phyloP scores from a whole-genome alignment of 345 rosid genomes.

The Linum lewisii region DNA sequence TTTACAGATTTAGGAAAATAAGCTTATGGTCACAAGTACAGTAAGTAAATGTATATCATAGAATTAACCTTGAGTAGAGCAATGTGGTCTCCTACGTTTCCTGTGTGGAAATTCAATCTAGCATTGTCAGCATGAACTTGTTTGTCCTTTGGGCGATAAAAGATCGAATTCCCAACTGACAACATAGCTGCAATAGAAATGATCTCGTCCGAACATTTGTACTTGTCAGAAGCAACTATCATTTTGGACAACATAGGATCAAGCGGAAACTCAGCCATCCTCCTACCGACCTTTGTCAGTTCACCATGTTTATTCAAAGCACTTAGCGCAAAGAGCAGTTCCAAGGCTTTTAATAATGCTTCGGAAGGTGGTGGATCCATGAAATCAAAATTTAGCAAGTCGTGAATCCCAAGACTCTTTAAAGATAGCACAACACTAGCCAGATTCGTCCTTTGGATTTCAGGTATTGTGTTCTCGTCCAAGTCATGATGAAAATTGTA shows the following conservation, averaged over 20 bases:
- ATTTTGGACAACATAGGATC: conserved; percentile 89
- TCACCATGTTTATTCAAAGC: conserved; percentile 90
- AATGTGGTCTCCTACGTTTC: conserved; percentile 89
- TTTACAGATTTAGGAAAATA: background rate
- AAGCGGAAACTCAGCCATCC: conserved; percentile 96
- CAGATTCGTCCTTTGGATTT: conserved; percentile 89
- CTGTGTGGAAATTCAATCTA: conserved; percentile 81
- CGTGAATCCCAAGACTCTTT: conserved; percentile 98
- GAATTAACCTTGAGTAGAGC: conserved; percentile 75
- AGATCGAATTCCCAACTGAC: conserved; percentile 85
- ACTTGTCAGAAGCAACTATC: conserved; percentile 89
- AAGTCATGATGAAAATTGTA: conserved; percentile 73
- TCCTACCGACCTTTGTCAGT: conserved; percentile 86
- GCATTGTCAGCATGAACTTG: conserved; percentile 98
- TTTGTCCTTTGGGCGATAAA: conserved; percentile 95
- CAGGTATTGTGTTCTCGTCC: conserved; percentile 89
- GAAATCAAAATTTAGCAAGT: conserved; percentile 80
- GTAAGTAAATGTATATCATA: background rate
- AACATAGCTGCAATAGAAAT: conserved; percentile 91
- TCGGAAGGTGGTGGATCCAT: conserved; percentile 99
- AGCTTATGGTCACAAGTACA: background rate
- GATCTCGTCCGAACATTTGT: conserved; percentile 84
- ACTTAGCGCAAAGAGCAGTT: conserved; percentile 74
- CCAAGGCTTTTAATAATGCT: conserved; percentile 83
- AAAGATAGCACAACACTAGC: conserved; percentile 87